These are phyloP conservation scores for Epichloe gansuensis DNA, from an alignment of 2,329 filamentous ascomycete genomes.

Conservation along the genomic window DNA sequence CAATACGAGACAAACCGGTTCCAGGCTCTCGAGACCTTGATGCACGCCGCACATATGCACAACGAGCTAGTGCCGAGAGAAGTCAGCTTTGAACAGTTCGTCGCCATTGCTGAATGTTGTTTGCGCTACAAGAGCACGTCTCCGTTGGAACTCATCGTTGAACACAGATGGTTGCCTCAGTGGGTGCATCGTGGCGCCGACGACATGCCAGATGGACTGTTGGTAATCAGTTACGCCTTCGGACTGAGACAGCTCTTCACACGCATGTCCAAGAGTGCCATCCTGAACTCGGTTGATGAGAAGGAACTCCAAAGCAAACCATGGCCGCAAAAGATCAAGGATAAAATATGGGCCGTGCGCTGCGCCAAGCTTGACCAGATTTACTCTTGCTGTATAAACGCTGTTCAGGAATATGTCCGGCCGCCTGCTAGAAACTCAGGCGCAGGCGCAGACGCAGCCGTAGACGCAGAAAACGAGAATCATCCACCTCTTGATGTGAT, in stretches of 20 bases:
- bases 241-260: slow-evolving; percentile 36
- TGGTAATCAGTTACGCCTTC: slow-evolving; percentile 42
- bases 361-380: slow-evolving; percentile 39
- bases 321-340: slow-evolving; percentile 35
- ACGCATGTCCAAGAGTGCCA: slow-evolving; percentile 35
- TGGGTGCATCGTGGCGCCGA: slow-evolving; percentile 37
- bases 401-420: slow-evolving; percentile 34
- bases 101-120: slow-evolving; percentile 38
- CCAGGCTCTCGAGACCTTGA: slow-evolving; percentile 30
- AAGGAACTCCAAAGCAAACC: slow-evolving; percentile 28
- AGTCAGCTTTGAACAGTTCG: slow-evolving; percentile 35
- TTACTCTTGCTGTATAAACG: slow-evolving; percentile 29
- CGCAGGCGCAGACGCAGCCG: background rate
- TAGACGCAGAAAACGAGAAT: slow-evolving; percentile 8
- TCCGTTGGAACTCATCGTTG: slow-evolving; percentile 36
- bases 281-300: slow-evolving; percentile 33
- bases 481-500: slow-evolving; percentile 12
- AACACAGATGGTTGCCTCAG: slow-evolving; percentile 38
- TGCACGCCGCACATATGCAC: slow-evolving; percentile 41
- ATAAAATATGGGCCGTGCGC: slow-evolving; percentile 36
- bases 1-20: slow-evolving; percentile 33
- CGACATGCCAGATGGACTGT: slow-evolving; percentile 35
- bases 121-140: slow-evolving; percentile 39
- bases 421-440: slow-evolving; percentile 13
- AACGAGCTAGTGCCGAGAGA: slow-evolving; percentile 32